Evolutionary conservation across 352 stramenopile species (phyloP), one percentile per base, ranked within the genome.

Genomic region (Phytopythium oedochilum): DNA sequence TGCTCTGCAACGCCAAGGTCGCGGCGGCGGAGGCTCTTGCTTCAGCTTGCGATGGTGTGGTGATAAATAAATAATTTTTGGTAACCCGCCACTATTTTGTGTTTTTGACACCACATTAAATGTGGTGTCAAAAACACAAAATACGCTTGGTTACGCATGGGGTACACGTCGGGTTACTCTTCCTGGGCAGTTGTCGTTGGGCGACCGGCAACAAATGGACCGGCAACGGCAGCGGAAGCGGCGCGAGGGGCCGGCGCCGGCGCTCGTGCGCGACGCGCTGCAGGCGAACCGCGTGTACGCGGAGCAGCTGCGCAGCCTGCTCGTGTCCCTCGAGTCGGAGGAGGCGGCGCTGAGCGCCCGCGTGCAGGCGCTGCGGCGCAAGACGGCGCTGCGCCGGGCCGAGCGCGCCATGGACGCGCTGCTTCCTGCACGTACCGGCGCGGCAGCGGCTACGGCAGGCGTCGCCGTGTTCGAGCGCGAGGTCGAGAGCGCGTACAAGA

Each of bases 1-100:
- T 90, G 32, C 90, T 92, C 54, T 91, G 78, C 66, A 92, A 92
- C 64, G 83, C 89, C 66, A 92, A 90, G 65, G 78, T 88, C 51
- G 71, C 79, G 9, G 78, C n/a, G n/a, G n/a, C 83, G 0, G 80
- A 91, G 59, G 80, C 78, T 9, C 43, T 91, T 12, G 75, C 80
- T 3, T 70, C 62, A 0, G 80, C 78, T n/a, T n/a, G n/a, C n/a
- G n/a, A n/a, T n/a, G n/a, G n/a, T n/a, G n/a, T n/a, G n/a, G n/a
- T n/a, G n/a, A n/a, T n/a, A n/a, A n/a, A n/a, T n/a, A n/a, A n/a
- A n/a, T n/a, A n/a, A n/a, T n/a, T n/a, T n/a, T n/a, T n/a, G n/a
- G n/a, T n/a, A n/a, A n/a, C n/a, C n/a, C n/a, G n/a, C n/a, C n/a
- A n/a, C n/a, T n/a, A n/a, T n/a, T n/a, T n/a, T n/a, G n/a, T n/a